phyloP scores from a whole-genome alignment of 371 early-diverging fungal genomes.

The Syncephalastrum contaminatum region DNA sequence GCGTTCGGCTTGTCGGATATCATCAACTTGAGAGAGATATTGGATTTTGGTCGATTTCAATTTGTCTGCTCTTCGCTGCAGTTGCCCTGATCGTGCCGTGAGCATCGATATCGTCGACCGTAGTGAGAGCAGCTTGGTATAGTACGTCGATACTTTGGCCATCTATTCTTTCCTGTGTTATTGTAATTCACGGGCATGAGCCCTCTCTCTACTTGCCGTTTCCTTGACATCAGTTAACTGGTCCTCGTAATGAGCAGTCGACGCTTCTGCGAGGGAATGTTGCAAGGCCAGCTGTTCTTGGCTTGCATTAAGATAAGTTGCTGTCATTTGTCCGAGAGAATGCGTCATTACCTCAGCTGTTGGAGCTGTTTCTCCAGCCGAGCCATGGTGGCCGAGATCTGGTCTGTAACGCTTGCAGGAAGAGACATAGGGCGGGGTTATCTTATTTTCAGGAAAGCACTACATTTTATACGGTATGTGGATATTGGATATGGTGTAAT shows the following conservation, averaged over 20 bases:
- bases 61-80: slow-evolving; percentile 29
- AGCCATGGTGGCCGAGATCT: slow-evolving; percentile 3
- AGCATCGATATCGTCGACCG: slow-evolving; percentile 41
- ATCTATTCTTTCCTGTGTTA: slow-evolving; percentile 18
- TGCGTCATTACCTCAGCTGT: background rate
- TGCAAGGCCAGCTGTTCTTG: too few species aligned
- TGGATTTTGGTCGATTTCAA: slow-evolving; percentile 26
- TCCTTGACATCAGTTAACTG: too few species aligned
- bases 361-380: slow-evolving; percentile 5
- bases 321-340: too few species aligned
- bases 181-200: background rate
- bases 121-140: slow-evolving; percentile 34
- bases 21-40: slow-evolving; percentile 34
- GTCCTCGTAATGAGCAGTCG: background rate
- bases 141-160: slow-evolving; percentile 33
- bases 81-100: slow-evolving; percentile 29
- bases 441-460: background rate
- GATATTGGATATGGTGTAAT: too few species aligned
- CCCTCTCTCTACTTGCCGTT: background rate
- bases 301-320: too few species aligned
- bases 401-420: background rate
- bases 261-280: background rate
- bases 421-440: slow-evolving; percentile 4
- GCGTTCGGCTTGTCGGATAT: slow-evolving; percentile 33
- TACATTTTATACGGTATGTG: background rate